Evolutionary conservation across 176 grass and related monocot genomes (phyloP).

Genomic region (Urochloa ruziziensis): DNA sequence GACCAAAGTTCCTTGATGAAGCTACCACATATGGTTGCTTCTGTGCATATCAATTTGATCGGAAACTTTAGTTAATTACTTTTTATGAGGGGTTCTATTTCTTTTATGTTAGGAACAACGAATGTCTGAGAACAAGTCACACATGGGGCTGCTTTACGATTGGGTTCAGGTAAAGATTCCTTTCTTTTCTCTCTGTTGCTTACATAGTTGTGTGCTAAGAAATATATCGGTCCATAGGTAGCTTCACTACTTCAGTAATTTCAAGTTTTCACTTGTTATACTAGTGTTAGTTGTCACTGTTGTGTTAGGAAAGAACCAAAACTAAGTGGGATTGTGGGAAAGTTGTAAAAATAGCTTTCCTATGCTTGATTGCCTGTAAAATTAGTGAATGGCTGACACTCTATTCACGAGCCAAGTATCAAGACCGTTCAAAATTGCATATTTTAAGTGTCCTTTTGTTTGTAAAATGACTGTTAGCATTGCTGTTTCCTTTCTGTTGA

Average conservation of each 20-base stretch:
- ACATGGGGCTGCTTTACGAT: constrained; percentile 47
- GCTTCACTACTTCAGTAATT: neutral
- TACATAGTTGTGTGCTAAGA: neutral
- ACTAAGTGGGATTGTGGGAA: neutral
- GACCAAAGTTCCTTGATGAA: constrained; percentile 7
- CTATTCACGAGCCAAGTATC: constrained; percentile 2
- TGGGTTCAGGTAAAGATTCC: constrained; percentile 57
- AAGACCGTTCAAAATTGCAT: neutral
- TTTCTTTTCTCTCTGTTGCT: constrained; percentile 16
- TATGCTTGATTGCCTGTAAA: neutral
- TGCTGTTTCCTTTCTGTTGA: neutral
- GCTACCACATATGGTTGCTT: constrained; percentile 17
- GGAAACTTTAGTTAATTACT: neutral
- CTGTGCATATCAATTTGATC: constrained; percentile 17
- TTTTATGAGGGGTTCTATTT: constrained; percentile 11
- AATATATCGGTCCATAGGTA: neutral
- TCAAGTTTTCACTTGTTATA: neutral
- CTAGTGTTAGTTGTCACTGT: neutral
- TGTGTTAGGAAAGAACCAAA: neutral
- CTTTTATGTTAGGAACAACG: constrained; percentile 36
- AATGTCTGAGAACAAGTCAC: constrained; percentile 29
- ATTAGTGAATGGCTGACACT: neutral
- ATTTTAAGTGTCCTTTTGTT: constrained; percentile 2
- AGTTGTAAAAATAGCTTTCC: neutral
- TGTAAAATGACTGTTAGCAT: neutral